These are phyloP conservation scores for Macrocybe gigantea DNA, from an alignment of 768 basidiomycete species.

Conservation along the genomic window DNA sequence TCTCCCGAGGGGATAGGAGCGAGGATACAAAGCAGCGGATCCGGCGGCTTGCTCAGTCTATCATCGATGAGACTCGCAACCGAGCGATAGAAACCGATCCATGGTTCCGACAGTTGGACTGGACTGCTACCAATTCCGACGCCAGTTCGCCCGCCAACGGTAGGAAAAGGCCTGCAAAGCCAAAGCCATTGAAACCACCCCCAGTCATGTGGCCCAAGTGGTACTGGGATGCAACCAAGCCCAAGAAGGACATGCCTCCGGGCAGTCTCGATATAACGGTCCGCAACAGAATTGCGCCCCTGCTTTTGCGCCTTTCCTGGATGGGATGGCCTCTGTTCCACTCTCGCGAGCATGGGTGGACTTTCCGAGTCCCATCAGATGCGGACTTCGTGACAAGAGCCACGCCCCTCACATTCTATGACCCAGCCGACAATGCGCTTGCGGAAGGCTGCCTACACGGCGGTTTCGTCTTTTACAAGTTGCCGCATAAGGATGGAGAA, in stretches of 20 bases:
- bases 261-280: constrained; percentile 83
- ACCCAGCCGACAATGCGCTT: constrained; percentile 56
- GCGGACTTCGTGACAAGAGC: constrained; percentile 40
- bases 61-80: constrained; percentile 17
- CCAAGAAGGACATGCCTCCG: constrained; percentile 57
- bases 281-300: constrained; percentile 74
- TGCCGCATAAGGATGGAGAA: constrained; percentile 96
- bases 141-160: constrained; percentile 6
- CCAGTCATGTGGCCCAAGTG: constrained; percentile 87
- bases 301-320: constrained; percentile 87
- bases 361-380: constrained; percentile 65
- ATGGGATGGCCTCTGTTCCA: constrained; percentile 77
- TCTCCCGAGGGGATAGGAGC: constrained; percentile 39
- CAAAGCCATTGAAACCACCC: constrained; percentile 33
- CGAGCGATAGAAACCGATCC: constrained; percentile 30
- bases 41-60: constrained; percentile 31
- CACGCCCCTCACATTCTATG: constrained; percentile 49
- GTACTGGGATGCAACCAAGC: constrained; percentile 88
- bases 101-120: constrained; percentile 66
- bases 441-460: constrained; percentile 40
- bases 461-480: constrained; percentile 74
- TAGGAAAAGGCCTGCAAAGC: constrained; percentile 23
- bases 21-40: constrained; percentile 29
- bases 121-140: constrained; percentile 34
- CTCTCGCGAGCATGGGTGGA: constrained; percentile 89